Evolutionary conservation across 2,329 filamentous ascomycete species (phyloP).

Genomic region (Fusarium transvaalense): DNA sequence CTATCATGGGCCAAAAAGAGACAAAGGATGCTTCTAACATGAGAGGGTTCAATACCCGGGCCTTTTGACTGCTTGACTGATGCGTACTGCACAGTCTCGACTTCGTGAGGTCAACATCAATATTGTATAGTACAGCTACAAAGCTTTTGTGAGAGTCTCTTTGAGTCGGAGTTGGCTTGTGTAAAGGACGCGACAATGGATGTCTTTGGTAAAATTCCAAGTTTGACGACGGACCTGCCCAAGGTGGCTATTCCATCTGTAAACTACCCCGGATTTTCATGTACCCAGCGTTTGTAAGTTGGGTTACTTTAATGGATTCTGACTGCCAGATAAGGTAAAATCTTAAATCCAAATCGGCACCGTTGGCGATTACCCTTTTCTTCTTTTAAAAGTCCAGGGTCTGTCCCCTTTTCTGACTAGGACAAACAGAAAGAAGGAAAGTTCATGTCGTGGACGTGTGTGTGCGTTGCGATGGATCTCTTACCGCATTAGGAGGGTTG

Average conservation of each 20-base stretch:
- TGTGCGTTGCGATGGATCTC: slow-evolving; percentile 9
- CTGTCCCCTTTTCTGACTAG: slow-evolving; percentile 7
- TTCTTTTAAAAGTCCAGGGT: background rate
- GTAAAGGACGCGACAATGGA: background rate
- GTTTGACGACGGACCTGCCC: slow-evolving; percentile 25
- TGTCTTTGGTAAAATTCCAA: background rate
- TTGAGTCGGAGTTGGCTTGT: background rate
- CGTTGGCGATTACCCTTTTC: background rate
- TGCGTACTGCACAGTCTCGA: slow-evolving; percentile 1
- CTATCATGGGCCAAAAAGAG: slow-evolving; percentile 47
- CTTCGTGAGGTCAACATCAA: slow-evolving; percentile 7
- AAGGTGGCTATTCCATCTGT: slow-evolving; percentile 30
- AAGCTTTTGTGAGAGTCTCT: background rate
- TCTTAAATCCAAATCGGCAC: slow-evolving; percentile 6
- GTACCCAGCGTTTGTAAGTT: background rate
- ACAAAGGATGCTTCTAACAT: slow-evolving; percentile 44
- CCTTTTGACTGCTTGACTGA: slow-evolving; percentile 8
- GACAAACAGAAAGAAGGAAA: slow-evolving; percentile 30
- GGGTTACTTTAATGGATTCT: background rate
- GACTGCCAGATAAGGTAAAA: slow-evolving; percentile 33
- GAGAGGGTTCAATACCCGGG: slow-evolving; percentile 18
- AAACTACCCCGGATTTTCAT: slow-evolving; percentile 18
- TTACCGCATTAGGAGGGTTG: slow-evolving; percentile 38
- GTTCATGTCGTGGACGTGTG: background rate
- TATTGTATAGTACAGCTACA: background rate